Evolutionary conservation across 805 yeast species (phyloP), one percentile per base, ranked within the genome.

Genomic region (Spathaspora boniae): DNA sequence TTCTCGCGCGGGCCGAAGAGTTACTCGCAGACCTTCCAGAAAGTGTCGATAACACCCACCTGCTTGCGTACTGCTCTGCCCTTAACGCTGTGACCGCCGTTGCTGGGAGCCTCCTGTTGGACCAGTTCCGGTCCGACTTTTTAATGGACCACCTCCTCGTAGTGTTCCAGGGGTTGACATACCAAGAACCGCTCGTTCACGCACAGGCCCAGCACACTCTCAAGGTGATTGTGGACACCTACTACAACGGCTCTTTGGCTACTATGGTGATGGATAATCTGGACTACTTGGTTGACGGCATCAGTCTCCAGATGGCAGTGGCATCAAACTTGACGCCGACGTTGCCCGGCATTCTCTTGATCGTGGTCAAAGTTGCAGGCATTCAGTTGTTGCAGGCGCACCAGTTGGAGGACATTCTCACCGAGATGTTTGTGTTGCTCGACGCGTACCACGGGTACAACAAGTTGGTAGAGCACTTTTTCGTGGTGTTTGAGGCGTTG

Each of bases 381-480:
- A 62, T 72, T 7, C 65, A 73, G 20, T 63, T 87, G 16, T 62
- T 87, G 9, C 68, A 71, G 21, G 43, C 53, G 7, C 64, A 65
- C 39, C 86, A 78, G 40, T 67, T 91, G 34, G 75, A 69, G 33
- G 98, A 91, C 54, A 68, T 91, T 1, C 63, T 91, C 14, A 74
- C 78, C 31, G 77, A 88, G 3, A 71, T 87, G 43, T 87, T 91
- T 54, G 76, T 80, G 14, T 61, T 89, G 23, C 66, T 91, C 33
- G 98, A 91, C 58, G 68, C 79, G 35, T 91, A 82, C 50, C 96
- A 89, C 58, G 94, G 91, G 0, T 91, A 91, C 54, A 63, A 79
- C 2, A 65, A 69, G 11, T 61, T 93, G 12, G 80, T 86, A 36
- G 80, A 80, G 39, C 86, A 86, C 1, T 80, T 86, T 40, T 84